Conservation (phyloP, 352 stramenopile genomes). For the Blastocystis sp. region DNA sequence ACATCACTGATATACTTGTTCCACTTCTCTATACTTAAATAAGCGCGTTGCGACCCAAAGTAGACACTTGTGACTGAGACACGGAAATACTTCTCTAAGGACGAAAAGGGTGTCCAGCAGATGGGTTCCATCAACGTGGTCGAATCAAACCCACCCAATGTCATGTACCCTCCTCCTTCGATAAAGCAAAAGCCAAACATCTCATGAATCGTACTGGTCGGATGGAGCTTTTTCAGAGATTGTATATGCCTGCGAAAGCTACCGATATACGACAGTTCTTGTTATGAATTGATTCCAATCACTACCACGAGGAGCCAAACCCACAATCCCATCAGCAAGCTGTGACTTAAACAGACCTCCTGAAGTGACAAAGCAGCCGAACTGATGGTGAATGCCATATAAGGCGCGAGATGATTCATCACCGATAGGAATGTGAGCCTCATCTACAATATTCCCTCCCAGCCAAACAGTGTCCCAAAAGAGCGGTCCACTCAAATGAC, state of each 20-base stretch:
- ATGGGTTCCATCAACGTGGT: background rate
- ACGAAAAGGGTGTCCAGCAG: conserved; percentile 16
- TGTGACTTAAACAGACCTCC: conserved; percentile 30
- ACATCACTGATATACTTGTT: background rate
- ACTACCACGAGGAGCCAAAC: conserved; percentile 23
- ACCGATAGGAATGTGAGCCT: background rate
- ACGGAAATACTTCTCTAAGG: background rate
- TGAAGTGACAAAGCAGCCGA: background rate
- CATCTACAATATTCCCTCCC: background rate
- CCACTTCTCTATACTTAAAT: background rate
- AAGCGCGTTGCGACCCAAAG: background rate
- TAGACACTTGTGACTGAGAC: background rate
- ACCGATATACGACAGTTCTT: conserved; percentile 46
- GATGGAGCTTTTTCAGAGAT: background rate
- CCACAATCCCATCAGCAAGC: conserved; percentile 52
- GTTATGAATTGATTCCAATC: background rate
- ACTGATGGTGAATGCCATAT: conserved; percentile 19
- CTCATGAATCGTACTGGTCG: background rate
- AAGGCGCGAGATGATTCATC: background rate
- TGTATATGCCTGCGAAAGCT: background rate
- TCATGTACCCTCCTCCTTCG: conserved; percentile 28
- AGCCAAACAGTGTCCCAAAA: conserved; percentile 50
- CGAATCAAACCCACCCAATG: background rate
- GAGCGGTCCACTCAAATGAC: conserved; percentile 19
- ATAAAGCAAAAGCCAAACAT: conserved; percentile 23